phyloP scores from a whole-genome alignment of 2,329 filamentous ascomycete species.

The Penicillium decumbens region DNA sequence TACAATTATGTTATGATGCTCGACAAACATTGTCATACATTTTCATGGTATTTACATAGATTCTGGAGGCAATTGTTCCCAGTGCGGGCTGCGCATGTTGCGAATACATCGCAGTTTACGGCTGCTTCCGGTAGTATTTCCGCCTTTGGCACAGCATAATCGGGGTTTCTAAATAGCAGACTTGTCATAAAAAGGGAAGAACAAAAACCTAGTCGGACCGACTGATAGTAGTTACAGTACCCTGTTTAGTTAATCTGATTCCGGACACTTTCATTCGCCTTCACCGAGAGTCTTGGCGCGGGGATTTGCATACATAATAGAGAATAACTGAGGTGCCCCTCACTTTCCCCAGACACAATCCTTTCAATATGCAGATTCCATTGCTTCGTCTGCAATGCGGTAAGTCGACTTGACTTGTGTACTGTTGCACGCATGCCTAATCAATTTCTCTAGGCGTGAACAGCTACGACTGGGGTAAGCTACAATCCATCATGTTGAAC shows the following conservation, averaged over 20 bases:
- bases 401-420: slow-evolving; percentile 32
- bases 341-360: slow-evolving; percentile 8
- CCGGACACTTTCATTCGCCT: slow-evolving; percentile 1
- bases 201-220: not conserved
- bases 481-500: slow-evolving; percentile 20
- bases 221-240: not conserved
- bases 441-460: slow-evolving; percentile 66
- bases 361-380: slow-evolving; percentile 64
- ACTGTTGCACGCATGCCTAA: not conserved
- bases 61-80: not conserved
- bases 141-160: not conserved
- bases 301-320: slow-evolving; percentile 20
- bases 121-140: not conserved
- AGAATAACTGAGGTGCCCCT: slow-evolving; percentile 14
- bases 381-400: slow-evolving; percentile 68
- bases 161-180: not conserved
- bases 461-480: slow-evolving; percentile 90
- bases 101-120: not conserved
- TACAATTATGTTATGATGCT: not conserved
- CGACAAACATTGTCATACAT: not conserved
- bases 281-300: slow-evolving; percentile 26
- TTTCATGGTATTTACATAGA: not conserved
- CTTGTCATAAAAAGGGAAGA: not conserved
- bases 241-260: not conserved
- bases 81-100: not conserved